Base-by-base conservation (phyloP, 495 filamentous ascomycete species). In the Neurospora pannonica region DNA sequence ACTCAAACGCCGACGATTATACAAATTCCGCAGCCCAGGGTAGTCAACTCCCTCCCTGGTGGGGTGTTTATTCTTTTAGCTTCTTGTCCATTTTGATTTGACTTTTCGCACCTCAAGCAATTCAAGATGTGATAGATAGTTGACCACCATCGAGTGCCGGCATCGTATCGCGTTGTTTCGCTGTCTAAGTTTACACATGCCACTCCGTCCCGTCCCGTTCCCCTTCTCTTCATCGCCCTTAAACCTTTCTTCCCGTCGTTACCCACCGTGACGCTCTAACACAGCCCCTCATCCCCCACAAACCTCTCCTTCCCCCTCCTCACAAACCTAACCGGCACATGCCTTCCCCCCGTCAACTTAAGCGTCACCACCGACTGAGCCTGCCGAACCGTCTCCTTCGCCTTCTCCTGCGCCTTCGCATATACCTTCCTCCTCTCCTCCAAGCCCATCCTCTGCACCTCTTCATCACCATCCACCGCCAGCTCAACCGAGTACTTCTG, bases 401-500 rank as follows among this genome's bases (percentile, higher is more conserved):
- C 86, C 72, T 85, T 83, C 71, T 84, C 75, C 73, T 86, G 84
- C 40, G 90, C 88, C 83, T 84, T 86, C 54, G 76, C 74, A 82
- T 91, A 92, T 54, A 89, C 67, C 71, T 76, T 76, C 62, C 83
- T 81, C 81, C 84, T 86, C 77, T 88, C 80, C 72, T 81, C 82
- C 8, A 75, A 70, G 11, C 78, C 78, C 89, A 91, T 91, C 70
- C 62, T 75, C 24, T 80, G 85, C 8, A 93, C 82, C 79, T 91
- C 87, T n/a, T 87, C 88, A 73, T 92, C 89, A 60, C 3, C 84
- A 43, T 88, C 85, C 19, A 93, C 87, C 1, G 86, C 90, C 70
- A 94, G 85, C 82, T 92, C 89, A 13, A 94, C 83, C 74, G 86
- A 89, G 79, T 90, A 91, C 39, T 86, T 81, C 71, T 87, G 84